These are phyloP conservation scores for Pugionium cornutum DNA, from an alignment of 345 rosid genomes.

Conservation along the genomic window DNA sequence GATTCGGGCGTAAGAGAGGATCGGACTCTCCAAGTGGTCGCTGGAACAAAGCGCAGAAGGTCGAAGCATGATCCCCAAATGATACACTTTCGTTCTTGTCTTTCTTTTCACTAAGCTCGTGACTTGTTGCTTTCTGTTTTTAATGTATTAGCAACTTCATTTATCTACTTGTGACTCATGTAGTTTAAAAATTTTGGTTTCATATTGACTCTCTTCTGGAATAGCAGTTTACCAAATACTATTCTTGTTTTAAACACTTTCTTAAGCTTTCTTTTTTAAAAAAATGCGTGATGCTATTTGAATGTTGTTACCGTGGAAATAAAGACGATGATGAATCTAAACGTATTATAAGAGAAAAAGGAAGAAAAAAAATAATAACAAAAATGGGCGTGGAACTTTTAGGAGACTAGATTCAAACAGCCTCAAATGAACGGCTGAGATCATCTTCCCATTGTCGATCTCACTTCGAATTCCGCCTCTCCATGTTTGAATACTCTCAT, in stretches of 20 bases:
- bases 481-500: not conserved
- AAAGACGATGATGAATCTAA: conserved; percentile 6
- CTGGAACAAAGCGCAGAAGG: conserved; percentile 65
- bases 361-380: not conserved
- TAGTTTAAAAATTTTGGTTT: too few species aligned
- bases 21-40: conserved; percentile 53
- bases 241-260: not conserved
- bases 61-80: conserved; percentile 27
- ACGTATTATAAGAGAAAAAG: conserved; percentile 6
- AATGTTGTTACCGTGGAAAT: not conserved
- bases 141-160: not conserved
- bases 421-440: not conserved
- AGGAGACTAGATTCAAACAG: not conserved
- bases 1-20: conserved; percentile 56
- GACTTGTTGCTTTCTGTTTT: conserved; percentile 24
- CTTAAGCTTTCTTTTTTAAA: not conserved
- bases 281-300: not conserved
- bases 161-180: not conserved
- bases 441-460: not conserved
- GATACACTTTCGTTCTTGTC: not conserved
- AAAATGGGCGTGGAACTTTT: not conserved
- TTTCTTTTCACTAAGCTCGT: conserved; percentile 11
- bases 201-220: too few species aligned
- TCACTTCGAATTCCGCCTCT: conserved; percentile 55
- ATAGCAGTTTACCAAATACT: too few species aligned